Conservation (phyloP, 78 protist genomes). For the Dictyostelium intermedium region DNA sequence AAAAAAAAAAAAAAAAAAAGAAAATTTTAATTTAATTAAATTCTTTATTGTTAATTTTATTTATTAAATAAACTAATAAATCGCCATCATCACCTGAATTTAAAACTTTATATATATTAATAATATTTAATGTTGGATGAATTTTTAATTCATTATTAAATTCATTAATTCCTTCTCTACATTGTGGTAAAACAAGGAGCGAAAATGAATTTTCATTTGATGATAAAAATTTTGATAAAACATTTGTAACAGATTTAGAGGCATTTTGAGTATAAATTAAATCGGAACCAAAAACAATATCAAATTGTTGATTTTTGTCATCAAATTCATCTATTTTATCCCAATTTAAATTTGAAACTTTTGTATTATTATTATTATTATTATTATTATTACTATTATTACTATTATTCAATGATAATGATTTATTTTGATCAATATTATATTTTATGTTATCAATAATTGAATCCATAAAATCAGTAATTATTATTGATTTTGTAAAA, state of each 20-base stretch:
- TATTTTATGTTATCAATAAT: neutral
- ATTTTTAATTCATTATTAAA: neutral
- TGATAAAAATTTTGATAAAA: neutral
- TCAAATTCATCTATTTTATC: neutral
- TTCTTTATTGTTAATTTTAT: neutral
- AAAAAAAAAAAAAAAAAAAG: too few species aligned
- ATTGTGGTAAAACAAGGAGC: neutral
- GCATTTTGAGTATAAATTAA: neutral
- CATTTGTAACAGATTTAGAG: neutral
- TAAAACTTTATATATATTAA: neutral
- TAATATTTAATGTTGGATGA: neutral
- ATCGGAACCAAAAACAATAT: slow-evolving; percentile 1
- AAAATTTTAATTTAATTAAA: too few species aligned
- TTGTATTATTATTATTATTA: neutral
- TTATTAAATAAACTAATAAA: neutral
- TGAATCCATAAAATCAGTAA: neutral
- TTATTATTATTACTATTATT: neutral
- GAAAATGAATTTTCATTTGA: neutral
- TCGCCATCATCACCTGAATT: slow-evolving; percentile 8
- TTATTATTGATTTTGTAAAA: neutral
- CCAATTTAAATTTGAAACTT: neutral
- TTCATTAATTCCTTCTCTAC: neutral
- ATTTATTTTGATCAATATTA: neutral
- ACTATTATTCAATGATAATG: neutral
- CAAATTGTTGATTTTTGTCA: neutral